Conservation (phyloP, 129 eudicot genomes). For the sunflower (Helianthus annuus) region DNA sequence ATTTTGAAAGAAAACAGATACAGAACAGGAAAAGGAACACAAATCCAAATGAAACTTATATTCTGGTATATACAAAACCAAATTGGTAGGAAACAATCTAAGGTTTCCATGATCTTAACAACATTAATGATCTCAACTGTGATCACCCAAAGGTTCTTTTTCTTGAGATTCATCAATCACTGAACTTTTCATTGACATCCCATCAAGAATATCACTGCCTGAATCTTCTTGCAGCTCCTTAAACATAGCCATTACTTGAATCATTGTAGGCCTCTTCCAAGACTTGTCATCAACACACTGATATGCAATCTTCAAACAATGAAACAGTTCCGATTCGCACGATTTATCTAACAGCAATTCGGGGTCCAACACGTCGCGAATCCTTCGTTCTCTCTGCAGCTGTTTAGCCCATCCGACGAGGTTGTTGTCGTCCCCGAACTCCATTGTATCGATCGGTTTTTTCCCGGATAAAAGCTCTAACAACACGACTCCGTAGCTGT, state of each 20-base stretch:
- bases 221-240: constrained; percentile 80
- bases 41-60: constrained; percentile 18
- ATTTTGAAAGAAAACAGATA: constrained; percentile 49
- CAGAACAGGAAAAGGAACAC: constrained; percentile 37
- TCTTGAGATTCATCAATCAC: constrained; percentile 78
- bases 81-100: constrained; percentile 15
- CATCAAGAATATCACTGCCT: constrained; percentile 79
- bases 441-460: constrained; percentile 65
- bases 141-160: constrained; percentile 49
- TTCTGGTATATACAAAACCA: constrained; percentile 52
- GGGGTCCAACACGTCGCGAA: constrained; percentile 64
- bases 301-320: constrained; percentile 68
- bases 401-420: constrained; percentile 94
- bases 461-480: constrained; percentile 78
- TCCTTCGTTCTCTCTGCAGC: constrained; percentile 49
- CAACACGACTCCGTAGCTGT: constrained; percentile 77
- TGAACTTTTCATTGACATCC: constrained; percentile 64
- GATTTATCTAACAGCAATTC: constrained; percentile 50
- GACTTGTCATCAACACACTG: constrained; percentile 82
- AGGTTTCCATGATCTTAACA: constrained; percentile 8
- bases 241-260: constrained; percentile 90
- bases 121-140: constrained; percentile 7
- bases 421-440: constrained; percentile 81
- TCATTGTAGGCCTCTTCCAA: constrained; percentile 78
- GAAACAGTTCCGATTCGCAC: constrained; percentile 58